Base-by-base conservation (phyloP, 331 rosid species). In the Cydonia oblonga region DNA sequence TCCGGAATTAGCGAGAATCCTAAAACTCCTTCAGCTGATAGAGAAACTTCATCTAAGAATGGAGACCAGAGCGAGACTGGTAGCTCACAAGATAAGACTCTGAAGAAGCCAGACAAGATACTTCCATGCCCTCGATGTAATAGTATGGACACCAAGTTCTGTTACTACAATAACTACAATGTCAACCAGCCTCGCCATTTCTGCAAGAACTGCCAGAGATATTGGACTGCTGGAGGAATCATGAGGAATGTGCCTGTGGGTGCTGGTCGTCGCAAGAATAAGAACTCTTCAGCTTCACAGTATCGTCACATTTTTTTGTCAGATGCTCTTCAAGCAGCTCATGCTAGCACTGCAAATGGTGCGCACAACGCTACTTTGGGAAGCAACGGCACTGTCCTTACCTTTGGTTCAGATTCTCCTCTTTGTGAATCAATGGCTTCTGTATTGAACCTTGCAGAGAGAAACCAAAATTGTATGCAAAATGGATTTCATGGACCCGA, bases 161-260 rank as follows among this genome's bases (percentile, higher is more conserved):
- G 96, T 69, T 92, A 90, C 80, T 90, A 73, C 75, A 92, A 92
- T 70, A 92, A 92, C 59, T 92, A 92, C 88, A 92, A 88, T 11
- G 86, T 92, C 60, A 88, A 82, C 69, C 96, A 92, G 72, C 96
- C 97, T 1, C 92, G 97, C 16, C 90, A 92, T 76, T 90, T 92
- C 81, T 92, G 96, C 81, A 92, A 92, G 83, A 88, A 85, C 76
- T 92, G 96, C 68, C 96, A 88, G 70, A 84, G 97, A 75, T 90
- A 92, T 66, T 92, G 97, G 97, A 92, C 96, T 14, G 89, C 95
- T 3, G 92, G 97, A 30, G 97, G 97, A 54, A 81, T 87, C 59
- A 89, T 88, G 86, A 83, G 97, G 80, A 88, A 86, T 64, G 88
- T 92, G 13, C 92, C 89, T 0, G 89, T 92, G 1, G 97, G 96